These are phyloP conservation scores for Atalantia buxifolia DNA, from an alignment of 345 rosid genomes.

Conservation along the genomic window DNA sequence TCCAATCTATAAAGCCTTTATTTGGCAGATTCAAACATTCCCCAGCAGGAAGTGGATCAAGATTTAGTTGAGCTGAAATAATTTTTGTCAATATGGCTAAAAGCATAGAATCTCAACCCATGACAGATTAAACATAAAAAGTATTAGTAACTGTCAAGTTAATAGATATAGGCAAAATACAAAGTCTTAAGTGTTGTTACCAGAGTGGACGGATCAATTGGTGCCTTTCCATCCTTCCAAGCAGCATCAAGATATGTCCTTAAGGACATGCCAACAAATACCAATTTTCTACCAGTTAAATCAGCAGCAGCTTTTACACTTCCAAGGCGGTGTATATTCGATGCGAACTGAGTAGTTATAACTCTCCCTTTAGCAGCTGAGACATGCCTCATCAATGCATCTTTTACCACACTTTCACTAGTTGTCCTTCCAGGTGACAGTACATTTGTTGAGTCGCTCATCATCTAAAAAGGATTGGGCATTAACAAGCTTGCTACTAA, in stretches of 20 bases:
- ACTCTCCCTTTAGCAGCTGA: constrained; percentile 91
- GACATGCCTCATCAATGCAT: constrained; percentile 73
- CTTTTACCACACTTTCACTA: constrained; percentile 82
- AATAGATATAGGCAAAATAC: background rate
- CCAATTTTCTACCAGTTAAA: constrained; percentile 87
- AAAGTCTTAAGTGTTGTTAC: constrained; percentile 33
- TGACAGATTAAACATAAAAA: background rate
- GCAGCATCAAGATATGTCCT: constrained; percentile 97
- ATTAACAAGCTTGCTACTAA: background rate
- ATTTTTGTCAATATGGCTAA: background rate
- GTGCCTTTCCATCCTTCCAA: constrained; percentile 98
- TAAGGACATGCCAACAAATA: constrained; percentile 95
- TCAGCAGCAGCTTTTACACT: constrained; percentile 98
- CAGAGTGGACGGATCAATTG: constrained; percentile 92
- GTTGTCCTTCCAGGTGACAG: constrained; percentile 93
- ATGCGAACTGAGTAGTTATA: constrained; percentile 95
- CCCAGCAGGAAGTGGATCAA: background rate
- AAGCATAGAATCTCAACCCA: background rate
- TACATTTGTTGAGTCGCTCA: constrained; percentile 98
- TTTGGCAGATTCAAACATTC: background rate
- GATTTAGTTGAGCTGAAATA: background rate
- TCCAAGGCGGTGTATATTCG: constrained; percentile 95
- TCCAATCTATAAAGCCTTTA: background rate
- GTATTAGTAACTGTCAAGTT: background rate
- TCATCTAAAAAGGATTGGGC: constrained; percentile 56